Percentiles rank a stretch among this genome's conserved stretches.
Evolutionary conservation across 139 green algal genomes (phyloP).

Genomic region (Chlamydomonas sphaeroides): DNA sequence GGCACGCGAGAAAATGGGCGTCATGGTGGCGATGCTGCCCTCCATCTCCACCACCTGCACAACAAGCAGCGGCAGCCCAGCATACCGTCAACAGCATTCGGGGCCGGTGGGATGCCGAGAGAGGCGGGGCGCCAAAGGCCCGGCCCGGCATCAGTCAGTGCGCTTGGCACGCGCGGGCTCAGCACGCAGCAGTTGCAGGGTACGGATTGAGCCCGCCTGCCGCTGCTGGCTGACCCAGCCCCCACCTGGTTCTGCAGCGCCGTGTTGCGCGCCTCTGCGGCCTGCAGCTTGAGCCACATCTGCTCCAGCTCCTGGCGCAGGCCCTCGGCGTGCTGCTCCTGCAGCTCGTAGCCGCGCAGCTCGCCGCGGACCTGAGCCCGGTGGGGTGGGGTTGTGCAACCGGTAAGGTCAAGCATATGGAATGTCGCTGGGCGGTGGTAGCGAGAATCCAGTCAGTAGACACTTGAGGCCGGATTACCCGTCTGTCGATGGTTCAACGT

Average conservation of each 20-base stretch:
- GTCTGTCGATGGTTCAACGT: too few species aligned
- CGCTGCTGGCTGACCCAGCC: neutral
- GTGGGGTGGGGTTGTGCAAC: too few species aligned
- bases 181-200: too few species aligned
- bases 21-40: constrained; percentile 21
- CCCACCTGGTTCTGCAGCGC: constrained; percentile 20
- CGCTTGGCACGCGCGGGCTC: too few species aligned
- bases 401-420: too few species aligned
- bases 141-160: too few species aligned
- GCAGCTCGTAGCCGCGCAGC: neutral
- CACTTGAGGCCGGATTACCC: too few species aligned
- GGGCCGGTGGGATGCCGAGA: too few species aligned
- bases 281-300: neutral
- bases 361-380: neutral
- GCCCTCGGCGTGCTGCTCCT: neutral
- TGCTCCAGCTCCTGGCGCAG: constrained; percentile 35
- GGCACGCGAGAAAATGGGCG: constrained; percentile 20
- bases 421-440: too few species aligned
- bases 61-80: neutral
- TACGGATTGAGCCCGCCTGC: too few species aligned
- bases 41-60: constrained; percentile 23
- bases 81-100: neutral
- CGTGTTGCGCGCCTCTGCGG: constrained; percentile 1
- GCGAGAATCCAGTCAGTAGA: too few species aligned
- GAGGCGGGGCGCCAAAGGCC: too few species aligned